Evolutionary conservation across 2,329 filamentous ascomycete species (phyloP).

Genomic region (Pseudogymnoascus sp.): DNA sequence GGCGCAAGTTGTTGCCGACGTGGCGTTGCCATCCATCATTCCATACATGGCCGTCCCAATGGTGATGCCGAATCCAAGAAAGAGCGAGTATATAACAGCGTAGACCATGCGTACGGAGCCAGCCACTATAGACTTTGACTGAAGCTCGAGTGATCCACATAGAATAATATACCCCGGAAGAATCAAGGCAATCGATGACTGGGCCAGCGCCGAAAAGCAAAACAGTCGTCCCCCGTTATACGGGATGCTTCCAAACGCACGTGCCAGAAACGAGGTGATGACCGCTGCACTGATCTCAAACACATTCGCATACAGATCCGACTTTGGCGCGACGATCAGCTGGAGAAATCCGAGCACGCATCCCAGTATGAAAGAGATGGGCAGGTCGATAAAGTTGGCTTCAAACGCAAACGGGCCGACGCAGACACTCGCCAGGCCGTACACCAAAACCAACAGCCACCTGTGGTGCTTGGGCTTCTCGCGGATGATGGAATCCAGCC

Average conservation of each 20-base stretch:
- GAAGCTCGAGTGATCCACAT: slow-evolving; percentile 46
- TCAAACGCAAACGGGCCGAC: slow-evolving; percentile 70
- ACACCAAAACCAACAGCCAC: slow-evolving; percentile 52
- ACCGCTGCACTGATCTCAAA: slow-evolving; percentile 57
- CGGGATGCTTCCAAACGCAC: slow-evolving; percentile 53
- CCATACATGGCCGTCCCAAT: slow-evolving; percentile 49
- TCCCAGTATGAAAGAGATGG: slow-evolving; percentile 62
- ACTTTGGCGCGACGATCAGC: slow-evolving; percentile 59
- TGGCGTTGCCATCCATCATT: slow-evolving; percentile 39
- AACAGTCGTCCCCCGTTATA: slow-evolving; percentile 36
- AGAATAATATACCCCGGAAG: slow-evolving; percentile 57
- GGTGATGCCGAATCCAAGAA: slow-evolving; percentile 49
- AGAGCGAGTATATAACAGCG: slow-evolving; percentile 49
- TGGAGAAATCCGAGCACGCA: slow-evolving; percentile 62
- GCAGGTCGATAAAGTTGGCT: slow-evolving; percentile 63
- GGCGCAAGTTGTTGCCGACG: slow-evolving; percentile 36
- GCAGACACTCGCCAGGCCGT: slow-evolving; percentile 62
- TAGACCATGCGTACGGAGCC: slow-evolving; percentile 52
- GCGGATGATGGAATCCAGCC: slow-evolving; percentile 47
- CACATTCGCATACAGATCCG: slow-evolving; percentile 58
- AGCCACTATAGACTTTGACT: slow-evolving; percentile 46
- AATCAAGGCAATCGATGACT: slow-evolving; percentile 57
- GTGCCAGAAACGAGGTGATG: slow-evolving; percentile 52
- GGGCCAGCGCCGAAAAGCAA: slow-evolving; percentile 57
- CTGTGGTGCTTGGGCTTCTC: slow-evolving; percentile 39